Evolutionary conservation across 108 stramenopile genomes (phyloP), one percentile per base, ranked within the genome.

Genomic region (Nitzschia sp.): DNA sequence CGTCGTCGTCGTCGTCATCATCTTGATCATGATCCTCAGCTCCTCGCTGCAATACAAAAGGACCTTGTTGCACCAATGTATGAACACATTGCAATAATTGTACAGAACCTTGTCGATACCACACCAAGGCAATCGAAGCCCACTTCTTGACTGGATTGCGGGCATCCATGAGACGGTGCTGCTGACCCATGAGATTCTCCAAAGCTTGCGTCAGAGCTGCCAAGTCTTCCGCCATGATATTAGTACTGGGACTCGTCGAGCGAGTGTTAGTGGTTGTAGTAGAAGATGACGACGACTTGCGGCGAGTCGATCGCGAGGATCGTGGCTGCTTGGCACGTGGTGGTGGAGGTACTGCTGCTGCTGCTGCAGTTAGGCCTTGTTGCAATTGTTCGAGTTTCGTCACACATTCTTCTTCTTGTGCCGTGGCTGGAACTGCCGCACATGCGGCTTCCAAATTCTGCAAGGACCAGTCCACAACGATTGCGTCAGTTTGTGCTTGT

Each of bases 41-140:
- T n/a, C n/a, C n/a, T n/a, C n/a, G n/a, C n/a, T n/a, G n/a, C n/a
- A n/a, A n/a, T n/a, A n/a, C n/a, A n/a, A 28, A 19, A 70, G 2
- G 26, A 59, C 4, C 17, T n/a, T n/a, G n/a, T n/a, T n/a, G n/a
- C 19, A 47, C 64, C 6, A 64, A 13, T 2, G 24, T 3, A 24
- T 64, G 47, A 28, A 29, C 24, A 18, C 34, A 9, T 36, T 69
- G n/a, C 0, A 75, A 42, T 1, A 62, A 2, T 31, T 57, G 56
- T 21, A 63, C 29, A 2, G 70, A 64, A 34, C 77, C 82, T 3
- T 54, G 31, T 6, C 51, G n/a, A 18, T 62, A 74, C 82, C 82
- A 82, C 27, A 75, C 74, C 17, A 82, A 11, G 6, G 65, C 70
- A 28, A 79, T 68, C n/a, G 64, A 56, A 17, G 77, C 66, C 77